Percentiles rank a stretch among this genome's conserved stretches.
Conservation (phyloP, 768 basidiomycete genomes). For the button mushroom (Agaricus bisporus) region DNA sequence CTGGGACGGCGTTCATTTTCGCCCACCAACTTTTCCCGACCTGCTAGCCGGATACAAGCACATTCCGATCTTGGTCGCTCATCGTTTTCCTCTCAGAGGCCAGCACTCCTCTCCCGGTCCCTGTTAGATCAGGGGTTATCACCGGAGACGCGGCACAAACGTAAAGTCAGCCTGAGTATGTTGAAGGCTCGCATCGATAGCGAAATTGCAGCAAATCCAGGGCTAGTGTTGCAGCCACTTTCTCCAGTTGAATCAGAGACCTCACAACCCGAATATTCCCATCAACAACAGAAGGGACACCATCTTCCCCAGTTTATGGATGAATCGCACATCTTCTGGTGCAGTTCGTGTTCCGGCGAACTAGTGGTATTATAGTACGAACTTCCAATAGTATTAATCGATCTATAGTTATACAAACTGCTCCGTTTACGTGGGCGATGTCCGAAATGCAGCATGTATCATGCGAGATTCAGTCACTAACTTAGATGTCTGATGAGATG, state of each 20-base stretch:
- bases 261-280: constrained; percentile 16
- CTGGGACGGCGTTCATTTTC: constrained; percentile 41
- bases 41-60: constrained; percentile 36
- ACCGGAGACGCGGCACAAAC: constrained; percentile 74
- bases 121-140: constrained; percentile 67
- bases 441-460: constrained; percentile 6
- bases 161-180: constrained; percentile 81
- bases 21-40: constrained; percentile 36
- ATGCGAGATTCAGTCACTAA: constrained; percentile 2
- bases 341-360: constrained; percentile 76
- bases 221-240: constrained; percentile 46
- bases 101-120: constrained; percentile 42
- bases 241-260: constrained; percentile 45
- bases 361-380: constrained; percentile 58
- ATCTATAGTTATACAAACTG: constrained; percentile 9
- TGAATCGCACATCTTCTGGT: constrained; percentile 89
- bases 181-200: constrained; percentile 87
- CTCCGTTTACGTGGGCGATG: constrained; percentile 5
- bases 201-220: constrained; percentile 47
- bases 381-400: constrained; percentile 8
- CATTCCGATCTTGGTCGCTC: constrained; percentile 27
- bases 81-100: constrained; percentile 34
- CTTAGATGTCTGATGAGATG: constrained; percentile 6
- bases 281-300: constrained; percentile 19
- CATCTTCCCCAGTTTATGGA: constrained; percentile 75